phyloP scores from a whole-genome alignment of 2,329 filamentous ascomycete species.

The Fusarium longipes region DNA sequence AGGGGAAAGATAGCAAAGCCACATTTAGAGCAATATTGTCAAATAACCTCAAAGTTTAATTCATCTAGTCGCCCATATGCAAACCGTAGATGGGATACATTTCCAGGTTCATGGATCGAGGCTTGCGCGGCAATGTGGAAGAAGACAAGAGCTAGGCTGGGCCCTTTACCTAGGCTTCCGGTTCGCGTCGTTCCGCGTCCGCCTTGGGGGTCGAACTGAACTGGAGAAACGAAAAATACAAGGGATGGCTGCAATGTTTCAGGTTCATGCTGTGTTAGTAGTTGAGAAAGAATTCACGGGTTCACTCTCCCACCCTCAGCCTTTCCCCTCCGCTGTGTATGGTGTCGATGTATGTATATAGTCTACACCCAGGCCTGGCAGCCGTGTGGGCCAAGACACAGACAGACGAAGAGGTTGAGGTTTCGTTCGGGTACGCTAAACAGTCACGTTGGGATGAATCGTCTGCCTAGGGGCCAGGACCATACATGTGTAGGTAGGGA shows the following conservation, averaged over 20 bases:
- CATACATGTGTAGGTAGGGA: not conserved
- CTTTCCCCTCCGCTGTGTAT: not conserved
- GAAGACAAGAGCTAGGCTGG: not conserved
- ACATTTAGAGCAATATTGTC: constrained; percentile 1
- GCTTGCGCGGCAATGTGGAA: not conserved
- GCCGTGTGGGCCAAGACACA: constrained; percentile 29
- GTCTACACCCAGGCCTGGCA: constrained; percentile 27
- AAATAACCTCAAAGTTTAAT: constrained; percentile 40
- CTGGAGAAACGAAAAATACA: constrained; percentile 2
- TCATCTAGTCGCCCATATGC: constrained; percentile 1
- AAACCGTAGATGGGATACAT: not conserved
- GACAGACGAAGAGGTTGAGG: constrained; percentile 24
- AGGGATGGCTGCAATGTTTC: constrained; percentile 28
- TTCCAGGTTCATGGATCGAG: constrained; percentile 23
- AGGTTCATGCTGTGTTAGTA: constrained; percentile 8
- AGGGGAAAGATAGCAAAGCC: constrained; percentile 7
- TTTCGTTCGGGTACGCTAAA: constrained; percentile 20
- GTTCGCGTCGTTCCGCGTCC: constrained; percentile 30
- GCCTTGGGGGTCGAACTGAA: not conserved
- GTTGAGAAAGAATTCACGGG: constrained; percentile 15
- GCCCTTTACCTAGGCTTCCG: constrained; percentile 15
- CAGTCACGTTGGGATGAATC: constrained; percentile 36
- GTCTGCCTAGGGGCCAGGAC: constrained; percentile 33
- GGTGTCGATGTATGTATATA: not conserved
- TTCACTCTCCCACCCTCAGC: constrained; percentile 38